A percentile compares a stretch with the other conserved stretches of the same genome.
Evolutionary conservation across 805 yeast genomes (phyloP).

Genomic region (Myxozyma melibiosi): DNA sequence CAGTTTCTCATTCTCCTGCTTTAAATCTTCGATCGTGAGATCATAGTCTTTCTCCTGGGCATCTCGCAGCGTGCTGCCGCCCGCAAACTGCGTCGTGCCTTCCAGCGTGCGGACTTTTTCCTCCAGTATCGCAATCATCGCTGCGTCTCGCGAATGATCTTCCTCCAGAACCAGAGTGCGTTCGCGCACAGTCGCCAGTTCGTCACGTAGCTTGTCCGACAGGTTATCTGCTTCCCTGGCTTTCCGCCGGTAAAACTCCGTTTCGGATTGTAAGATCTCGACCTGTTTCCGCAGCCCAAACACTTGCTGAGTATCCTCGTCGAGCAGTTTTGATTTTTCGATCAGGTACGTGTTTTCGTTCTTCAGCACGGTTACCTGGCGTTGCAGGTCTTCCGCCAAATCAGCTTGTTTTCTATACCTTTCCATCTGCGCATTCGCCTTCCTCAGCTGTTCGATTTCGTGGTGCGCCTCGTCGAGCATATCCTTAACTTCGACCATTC

Average conservation of each 20-base stretch:
- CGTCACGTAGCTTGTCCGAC: conserved; percentile 7
- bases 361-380: conserved; percentile 14
- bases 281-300: conserved; percentile 29
- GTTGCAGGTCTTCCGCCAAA: conserved; percentile 7
- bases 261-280: conserved; percentile 24
- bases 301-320: conserved; percentile 30
- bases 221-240: conserved; percentile 13
- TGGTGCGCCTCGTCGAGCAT: conserved; percentile 29
- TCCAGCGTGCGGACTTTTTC: conserved; percentile 18
- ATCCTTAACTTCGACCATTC: conserved; percentile 10
- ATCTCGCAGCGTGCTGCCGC: conserved; percentile 1
- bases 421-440: conserved; percentile 20
- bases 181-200: conserved; percentile 12
- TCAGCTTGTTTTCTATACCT: conserved; percentile 25
- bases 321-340: conserved; percentile 28
- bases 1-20: neutral
- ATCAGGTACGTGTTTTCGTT: conserved; percentile 29
- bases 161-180: conserved; percentile 3
- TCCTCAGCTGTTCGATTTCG: conserved; percentile 23
- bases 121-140: conserved; percentile 6
- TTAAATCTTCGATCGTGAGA: conserved; percentile 7
- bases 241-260: conserved; percentile 24
- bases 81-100: neutral
- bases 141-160: conserved; percentile 16
- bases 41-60: conserved; percentile 15